Base-by-base conservation (phyloP, 352 stramenopile genomes). In the Poterioochromonas sp. region DNA sequence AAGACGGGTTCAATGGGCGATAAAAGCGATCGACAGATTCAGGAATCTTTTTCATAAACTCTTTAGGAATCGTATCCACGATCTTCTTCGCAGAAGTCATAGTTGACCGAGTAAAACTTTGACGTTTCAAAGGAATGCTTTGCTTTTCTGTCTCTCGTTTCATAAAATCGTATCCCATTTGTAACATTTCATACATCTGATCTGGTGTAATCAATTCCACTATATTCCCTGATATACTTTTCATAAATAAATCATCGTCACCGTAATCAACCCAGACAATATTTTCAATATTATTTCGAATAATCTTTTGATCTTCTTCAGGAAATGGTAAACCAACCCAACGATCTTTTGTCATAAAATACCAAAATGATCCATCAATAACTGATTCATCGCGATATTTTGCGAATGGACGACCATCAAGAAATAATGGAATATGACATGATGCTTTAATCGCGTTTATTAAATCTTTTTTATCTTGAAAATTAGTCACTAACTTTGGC, bases 361-460 rank as follows among this genome's bases (percentile, higher is more conserved):
- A 43, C 60, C 60, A 69, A 69, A 69, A 69, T 39, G 60, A 69
- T 69, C 60, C 60, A 69, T 69, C 60, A 12, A 69, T 69, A 1
- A 43, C 60, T 43, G 8, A 12, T 43, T 69, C 29, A 69, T 32
- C 60, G 8, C 60, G 3, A 41, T 43, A 69, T 43, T 69, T 3
- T 40, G 60, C 41, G 1, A 41, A 44, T 22, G 35, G 60, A 20
- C 60, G n/a, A 11, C 60, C 60, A 43, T 69, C 60, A 3, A 69
- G n/a, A 26, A 69, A 69, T 1, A 69, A n/a, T 11, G 60, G 60
- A 22, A 69, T 41, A 43, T 69, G 60, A n/a, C 29, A 44, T 43
- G 3, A 32, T 3, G 60, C 60, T 18, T 43, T 3, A 69, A 3
- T 29, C 5, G 60, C 60, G 26, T 69, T 43, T 20, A 69, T 69